phyloP scores from a whole-genome alignment of 306 rosid species.

The Rosa lucieae region DNA sequence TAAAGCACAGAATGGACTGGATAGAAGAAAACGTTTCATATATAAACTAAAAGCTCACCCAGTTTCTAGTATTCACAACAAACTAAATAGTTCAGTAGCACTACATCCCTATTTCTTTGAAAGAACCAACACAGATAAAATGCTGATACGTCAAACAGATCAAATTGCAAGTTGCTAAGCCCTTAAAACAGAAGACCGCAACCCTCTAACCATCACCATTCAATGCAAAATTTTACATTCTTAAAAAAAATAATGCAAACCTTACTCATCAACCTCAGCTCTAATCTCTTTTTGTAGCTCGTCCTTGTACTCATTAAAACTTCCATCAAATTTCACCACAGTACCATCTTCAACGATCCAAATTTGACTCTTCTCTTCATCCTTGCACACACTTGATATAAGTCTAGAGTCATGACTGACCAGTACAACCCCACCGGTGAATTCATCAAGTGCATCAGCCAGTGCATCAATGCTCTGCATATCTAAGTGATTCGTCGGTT shows the following conservation, averaged over 20 bases:
- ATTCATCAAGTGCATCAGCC: slow-evolving; percentile 65
- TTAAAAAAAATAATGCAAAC: background rate
- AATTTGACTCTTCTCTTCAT: slow-evolving; percentile 64
- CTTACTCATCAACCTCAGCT: slow-evolving; percentile 63
- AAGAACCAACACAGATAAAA: background rate
- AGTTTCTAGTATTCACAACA: background rate
- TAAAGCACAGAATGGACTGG: too few species aligned
- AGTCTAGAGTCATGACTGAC: slow-evolving; percentile 79
- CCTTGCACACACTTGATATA: slow-evolving; percentile 73
- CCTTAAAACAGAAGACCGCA: too few species aligned
- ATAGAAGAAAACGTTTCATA: too few species aligned
- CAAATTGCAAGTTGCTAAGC: too few species aligned
- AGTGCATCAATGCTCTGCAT: slow-evolving; percentile 85
- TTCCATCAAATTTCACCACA: slow-evolving; percentile 36
- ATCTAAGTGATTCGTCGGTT: slow-evolving; percentile 76
- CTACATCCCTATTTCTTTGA: too few species aligned
- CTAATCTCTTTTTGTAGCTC: slow-evolving; percentile 52
- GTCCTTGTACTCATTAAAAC: slow-evolving; percentile 64
- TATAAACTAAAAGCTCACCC: too few species aligned
- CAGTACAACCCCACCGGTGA: slow-evolving; percentile 72
- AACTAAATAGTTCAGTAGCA: background rate
- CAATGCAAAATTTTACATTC: background rate
- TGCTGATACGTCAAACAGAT: background rate
- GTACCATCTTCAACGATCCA: slow-evolving; percentile 41
- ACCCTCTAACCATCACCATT: too few species aligned